A percentile compares a stretch with the other conserved stretches of the same genome.
phyloP scores from a whole-genome alignment of 768 basidiomycete species.

The Paxillus involutus region DNA sequence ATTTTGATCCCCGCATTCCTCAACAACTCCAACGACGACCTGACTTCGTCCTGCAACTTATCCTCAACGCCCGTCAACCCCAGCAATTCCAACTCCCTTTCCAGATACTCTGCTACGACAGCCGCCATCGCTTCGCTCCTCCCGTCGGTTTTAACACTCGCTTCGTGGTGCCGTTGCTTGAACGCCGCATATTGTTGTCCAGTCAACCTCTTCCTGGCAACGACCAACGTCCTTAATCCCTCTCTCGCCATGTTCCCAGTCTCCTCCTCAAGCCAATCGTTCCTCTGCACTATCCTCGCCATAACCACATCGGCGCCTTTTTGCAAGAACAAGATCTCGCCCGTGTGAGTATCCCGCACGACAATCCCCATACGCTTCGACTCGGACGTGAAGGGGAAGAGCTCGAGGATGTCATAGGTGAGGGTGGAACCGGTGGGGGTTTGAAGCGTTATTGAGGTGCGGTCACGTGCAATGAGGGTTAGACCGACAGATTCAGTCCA shows the following conservation, averaged over 20 bases:
- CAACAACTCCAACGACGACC: slow-evolving; percentile 86
- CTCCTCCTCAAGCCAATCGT: slow-evolving; percentile 99
- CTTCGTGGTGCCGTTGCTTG: slow-evolving; percentile 67
- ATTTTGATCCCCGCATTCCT: slow-evolving; percentile 98
- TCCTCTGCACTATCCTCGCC: slow-evolving; percentile 90
- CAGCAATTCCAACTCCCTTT: slow-evolving; percentile 87
- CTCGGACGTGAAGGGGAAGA: slow-evolving; percentile 98
- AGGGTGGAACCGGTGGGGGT: slow-evolving; percentile 64
- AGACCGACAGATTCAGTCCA: slow-evolving; percentile 97
- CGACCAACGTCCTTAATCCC: slow-evolving; percentile 90
- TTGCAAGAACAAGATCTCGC: slow-evolving; percentile 87
- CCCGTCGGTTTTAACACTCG: slow-evolving; percentile 76
- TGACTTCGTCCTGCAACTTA: slow-evolving; percentile 97
- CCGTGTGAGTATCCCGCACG: slow-evolving; percentile 72
- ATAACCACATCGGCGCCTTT: slow-evolving; percentile 99
- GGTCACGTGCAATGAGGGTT: slow-evolving; percentile 85
- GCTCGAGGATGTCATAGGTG: slow-evolving; percentile 82
- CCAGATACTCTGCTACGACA: slow-evolving; percentile 76
- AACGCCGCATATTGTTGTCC: slow-evolving; percentile 72
- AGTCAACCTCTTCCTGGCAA: slow-evolving; percentile 78
- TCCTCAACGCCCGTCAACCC: slow-evolving; percentile 98
- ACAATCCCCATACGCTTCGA: slow-evolving; percentile 99
- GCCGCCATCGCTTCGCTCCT: slow-evolving; percentile 78
- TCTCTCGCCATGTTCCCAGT: slow-evolving; percentile 98
- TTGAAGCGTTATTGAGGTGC: slow-evolving; percentile 84